Evolutionary conservation across 306 rosid species (phyloP), one percentile per base, ranked within the genome.

Genomic region (Cucurbita moschata): DNA sequence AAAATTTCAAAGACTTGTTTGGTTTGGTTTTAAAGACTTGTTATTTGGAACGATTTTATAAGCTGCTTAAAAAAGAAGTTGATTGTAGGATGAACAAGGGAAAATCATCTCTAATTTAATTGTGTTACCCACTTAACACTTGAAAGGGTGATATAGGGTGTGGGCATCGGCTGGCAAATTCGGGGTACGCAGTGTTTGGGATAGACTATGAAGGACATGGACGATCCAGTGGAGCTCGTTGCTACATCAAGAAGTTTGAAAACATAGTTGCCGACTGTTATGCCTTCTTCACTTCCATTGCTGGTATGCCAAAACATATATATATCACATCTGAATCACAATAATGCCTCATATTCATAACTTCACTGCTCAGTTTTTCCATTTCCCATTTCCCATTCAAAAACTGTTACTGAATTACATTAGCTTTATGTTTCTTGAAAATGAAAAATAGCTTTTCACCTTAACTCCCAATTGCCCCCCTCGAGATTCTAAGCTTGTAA

Each of bases 201-300:
- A 50, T 94, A 1, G 96, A 94, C 55, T 85, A 83, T 13, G 92
- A 94, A 83, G 99, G 99, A 38, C 97, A 94, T 19, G 97, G 99
- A 58, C 84, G 77, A 7, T 94, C 97, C 0, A 86, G 69, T 47
- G 97, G 99, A 49, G 84, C 81, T 51, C 90, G 96, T 78, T 89
- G 96, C 80, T 86, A 84, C 84, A 86, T 91, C 56, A 78, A 74
- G 67, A 91, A 86, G 76, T 94, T 94, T 12, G 91, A 94, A 0
- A 71, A 87, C 77, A 71, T 94, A 43, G 78, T 94, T 6, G 43
- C 78, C 12, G 99, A 94, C 47, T 91, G 90, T 81, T 71, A 49
- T 56, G 66, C 85, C 8, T 80, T 80, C 74, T 94, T 76, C 88
- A 89, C 81, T 79, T 84, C 95, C 38, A 76, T 87, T 74, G 73